Evolutionary conservation across 257 asterid species (phyloP), one percentile per base, ranked within the genome.

Genomic region (Prunella vulgaris): DNA sequence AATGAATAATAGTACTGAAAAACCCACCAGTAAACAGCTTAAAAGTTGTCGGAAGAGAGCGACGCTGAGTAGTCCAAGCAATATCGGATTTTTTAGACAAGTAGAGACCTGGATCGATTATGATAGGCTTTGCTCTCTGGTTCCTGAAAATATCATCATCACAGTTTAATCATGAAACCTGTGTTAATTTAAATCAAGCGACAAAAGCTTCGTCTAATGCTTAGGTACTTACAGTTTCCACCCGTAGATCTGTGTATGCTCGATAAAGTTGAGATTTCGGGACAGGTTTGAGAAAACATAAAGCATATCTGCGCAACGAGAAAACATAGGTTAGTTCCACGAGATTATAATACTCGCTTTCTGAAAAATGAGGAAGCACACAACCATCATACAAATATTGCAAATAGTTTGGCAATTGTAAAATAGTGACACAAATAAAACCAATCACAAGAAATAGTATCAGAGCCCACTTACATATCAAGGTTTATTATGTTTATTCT

Each of bases 41-140:
- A 76, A 91, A 94, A 32, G 96, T 81, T 13, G 99, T 87, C 9
- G 99, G 97, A 5, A 91, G 81, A 35, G 99, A 91, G 66, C 98
- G 92, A 5, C 92, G 95, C 72, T 94, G 99, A 75, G 97, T 82
- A 42, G 99, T 94, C 80, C 78, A 72, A 38, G 99, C 82, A 75
- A 94, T 73, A 40, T 91, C 97, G 12, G 98, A 87, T 83, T 94
- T 94, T 79, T 85, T 94, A 5, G 96, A 84, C 75, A 94, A 82
- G 82, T 94, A 94, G 6, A 94, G 95, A 69, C 97, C 97, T 15
- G 97, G 99, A 80, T 94, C 99, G 48, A 91, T 77, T 68, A 94
- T 86, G 59, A 94, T 91, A 24, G 97, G 95, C 77, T 84, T 91
- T 75, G 93, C 99, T 81, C 99, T 84, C 81, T 94, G 98, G 73